Percentiles rank a stretch among this genome's conserved stretches.
Conservation (phyloP, 495 filamentous ascomycete species). For the Tuber brumale region DNA sequence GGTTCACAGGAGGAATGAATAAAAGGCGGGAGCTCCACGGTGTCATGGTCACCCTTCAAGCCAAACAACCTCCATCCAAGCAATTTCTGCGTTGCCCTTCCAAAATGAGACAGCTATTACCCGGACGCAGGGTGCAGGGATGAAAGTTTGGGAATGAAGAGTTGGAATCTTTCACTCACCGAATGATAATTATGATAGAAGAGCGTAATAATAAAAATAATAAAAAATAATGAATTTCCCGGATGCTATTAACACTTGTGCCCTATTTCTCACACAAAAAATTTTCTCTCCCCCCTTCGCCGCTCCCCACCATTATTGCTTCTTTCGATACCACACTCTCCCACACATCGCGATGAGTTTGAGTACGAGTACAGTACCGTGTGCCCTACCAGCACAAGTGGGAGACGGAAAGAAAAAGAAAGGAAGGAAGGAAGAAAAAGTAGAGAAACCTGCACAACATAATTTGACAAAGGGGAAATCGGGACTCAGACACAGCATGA, state of each 20-base stretch:
- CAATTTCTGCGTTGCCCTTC: not conserved
- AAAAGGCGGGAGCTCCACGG: not conserved
- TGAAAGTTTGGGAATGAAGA: not conserved
- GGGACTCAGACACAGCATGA: not conserved
- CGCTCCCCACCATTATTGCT: not conserved
- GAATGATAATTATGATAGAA: not conserved
- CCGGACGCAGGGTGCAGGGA: not conserved
- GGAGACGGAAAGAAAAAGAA: not conserved
- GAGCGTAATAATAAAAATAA: not conserved
- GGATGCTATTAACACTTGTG: not conserved
- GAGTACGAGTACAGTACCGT: too few relatives aligned
- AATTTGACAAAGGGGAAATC: constrained; percentile 3
- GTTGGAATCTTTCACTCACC: not conserved
- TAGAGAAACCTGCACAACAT: not conserved
- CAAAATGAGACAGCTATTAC: not conserved
- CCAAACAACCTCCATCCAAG: not conserved
- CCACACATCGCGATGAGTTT: not conserved
- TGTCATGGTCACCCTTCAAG: not conserved
- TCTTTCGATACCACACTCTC: not conserved
- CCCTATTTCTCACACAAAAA: not conserved
- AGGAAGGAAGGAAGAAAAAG: not conserved
- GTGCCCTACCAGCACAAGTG: too few relatives aligned
- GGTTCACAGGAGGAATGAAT: not conserved
- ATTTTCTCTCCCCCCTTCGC: not conserved
- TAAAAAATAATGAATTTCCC: not conserved